These are phyloP conservation scores for Fusarium miscanthi DNA, from an alignment of 2,329 filamentous ascomycete species.

Conservation along the genomic window DNA sequence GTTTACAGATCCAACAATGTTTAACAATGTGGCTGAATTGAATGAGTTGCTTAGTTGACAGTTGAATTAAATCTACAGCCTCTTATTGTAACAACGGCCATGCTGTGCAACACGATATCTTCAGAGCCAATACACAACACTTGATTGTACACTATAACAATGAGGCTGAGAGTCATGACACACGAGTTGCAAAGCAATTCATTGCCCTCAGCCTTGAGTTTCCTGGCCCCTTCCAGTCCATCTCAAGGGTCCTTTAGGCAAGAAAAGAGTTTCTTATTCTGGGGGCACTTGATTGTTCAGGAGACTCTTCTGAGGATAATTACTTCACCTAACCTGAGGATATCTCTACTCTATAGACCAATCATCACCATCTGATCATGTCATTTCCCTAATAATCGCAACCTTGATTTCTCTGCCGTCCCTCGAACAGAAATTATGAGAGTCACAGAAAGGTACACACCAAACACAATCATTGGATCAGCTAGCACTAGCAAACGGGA, in stretches of 20 bases:
- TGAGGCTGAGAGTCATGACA: constrained; percentile 35
- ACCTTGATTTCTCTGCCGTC: neutral
- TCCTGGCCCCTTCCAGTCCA: constrained; percentile 18
- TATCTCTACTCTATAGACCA: neutral
- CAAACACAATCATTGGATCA: constrained; percentile 32
- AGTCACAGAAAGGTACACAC: constrained; percentile 22
- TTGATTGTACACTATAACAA: constrained; percentile 10
- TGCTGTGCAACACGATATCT: constrained; percentile 7
- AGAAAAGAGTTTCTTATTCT: neutral
- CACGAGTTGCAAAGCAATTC: neutral
- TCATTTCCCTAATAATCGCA: neutral
- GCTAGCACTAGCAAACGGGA: constrained; percentile 34
- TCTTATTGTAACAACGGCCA: constrained; percentile 3
- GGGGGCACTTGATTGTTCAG: neutral
- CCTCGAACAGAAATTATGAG: constrained; percentile 28
- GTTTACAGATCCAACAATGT: constrained; percentile 8
- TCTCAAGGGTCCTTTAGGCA: neutral
- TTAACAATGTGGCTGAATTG: neutral
- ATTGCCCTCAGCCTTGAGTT: constrained; percentile 6
- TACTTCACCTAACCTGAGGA: neutral
- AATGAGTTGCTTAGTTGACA: neutral
- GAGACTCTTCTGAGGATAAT: neutral
- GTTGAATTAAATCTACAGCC: neutral
- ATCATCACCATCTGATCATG: neutral
- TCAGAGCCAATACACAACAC: constrained; percentile 11